Evolutionary conservation across 768 basidiomycete genomes (phyloP), one percentile per base, ranked within the genome.

Genomic region (Punctularia strigosozonata): DNA sequence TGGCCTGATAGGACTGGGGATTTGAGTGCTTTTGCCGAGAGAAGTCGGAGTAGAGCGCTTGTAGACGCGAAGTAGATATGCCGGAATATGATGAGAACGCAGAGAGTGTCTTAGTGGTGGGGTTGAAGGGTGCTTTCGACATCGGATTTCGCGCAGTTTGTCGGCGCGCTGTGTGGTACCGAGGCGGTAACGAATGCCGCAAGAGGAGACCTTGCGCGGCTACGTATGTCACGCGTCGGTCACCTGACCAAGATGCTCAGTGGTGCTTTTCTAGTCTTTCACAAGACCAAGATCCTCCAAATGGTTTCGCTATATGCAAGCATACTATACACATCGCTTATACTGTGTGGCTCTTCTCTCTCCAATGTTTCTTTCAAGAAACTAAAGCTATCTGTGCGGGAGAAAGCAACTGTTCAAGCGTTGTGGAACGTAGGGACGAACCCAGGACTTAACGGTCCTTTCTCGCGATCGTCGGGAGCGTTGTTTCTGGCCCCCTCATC

Each of bases 11-110:
- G 4, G 86, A 79, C 2, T 80, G 70, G 0, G 88, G 83, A 55
- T 97, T 92, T 1, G 87, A 81, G 35, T 75, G 64, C 49, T 82
- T 86, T 59, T 92, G 88, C 10, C 77, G 66, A 0, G 84, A 76
- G 41, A 92, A 77, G 52, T 92, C 89, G 6, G 90, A 83, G 59
- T 92, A 97, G 5, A 97, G 66, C 0, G 89, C 75, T 44, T 83
- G 77, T 0, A 88, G 64, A 6, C 85, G 76, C 14, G 50, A 61
- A 1, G 56, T 53, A 0, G 76, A 71, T 3, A 69, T 63, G 0
- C 62, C 59, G 6, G 59, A 53, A 46, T 69, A 79, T 19, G 76
- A 65, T 5, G 65, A 57, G 10, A 73, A 59, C 5, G 61, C 46
- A 8, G 54, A 39, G 4, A 60, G 46, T 21, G 28, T 15, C 10